Conservation (phyloP, 805 yeast species). For the Candida chauliodis region DNA sequence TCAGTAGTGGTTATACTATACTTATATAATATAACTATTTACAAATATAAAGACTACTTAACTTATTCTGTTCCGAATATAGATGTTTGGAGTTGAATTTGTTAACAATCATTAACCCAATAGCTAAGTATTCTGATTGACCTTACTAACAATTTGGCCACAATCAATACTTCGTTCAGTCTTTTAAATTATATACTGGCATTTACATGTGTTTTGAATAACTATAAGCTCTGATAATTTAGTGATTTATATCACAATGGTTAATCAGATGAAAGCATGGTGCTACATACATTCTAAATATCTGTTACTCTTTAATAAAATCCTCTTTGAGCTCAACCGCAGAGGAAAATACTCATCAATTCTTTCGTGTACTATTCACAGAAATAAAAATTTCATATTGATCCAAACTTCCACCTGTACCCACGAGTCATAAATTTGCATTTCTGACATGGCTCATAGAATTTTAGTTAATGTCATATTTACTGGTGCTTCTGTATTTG, state of each 20-base stretch:
- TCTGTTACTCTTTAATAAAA: no score
- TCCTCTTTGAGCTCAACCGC: background rate
- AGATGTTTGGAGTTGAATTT: slow-evolving; percentile 4
- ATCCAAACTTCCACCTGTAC: background rate
- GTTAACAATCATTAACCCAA: slow-evolving; percentile 11
- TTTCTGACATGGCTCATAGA: slow-evolving; percentile 72
- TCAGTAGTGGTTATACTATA: slow-evolving; percentile 83
- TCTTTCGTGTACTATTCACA: no score
- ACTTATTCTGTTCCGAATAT: slow-evolving; percentile 3
- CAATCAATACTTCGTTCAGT: slow-evolving; percentile 74
- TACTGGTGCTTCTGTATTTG: slow-evolving; percentile 95
- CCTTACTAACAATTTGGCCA: slow-evolving; percentile 71
- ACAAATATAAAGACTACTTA: slow-evolving; percentile 11
- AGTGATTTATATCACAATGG: slow-evolving; percentile 13
- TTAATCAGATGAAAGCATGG: slow-evolving; percentile 47
- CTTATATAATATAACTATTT: slow-evolving; percentile 55
- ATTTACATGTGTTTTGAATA: slow-evolving; percentile 17
- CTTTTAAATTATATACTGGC: slow-evolving; percentile 48
- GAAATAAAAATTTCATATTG: no score
- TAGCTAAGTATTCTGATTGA: slow-evolving; percentile 66
- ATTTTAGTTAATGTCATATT: slow-evolving; percentile 82
- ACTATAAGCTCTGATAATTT: slow-evolving; percentile 31
- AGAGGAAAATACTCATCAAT: no score
- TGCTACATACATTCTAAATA: slow-evolving; percentile 45
- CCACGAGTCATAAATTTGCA: no score